A percentile compares a stretch with the other conserved stretches of the same genome.
phyloP scores from a whole-genome alignment of 2,329 filamentous ascomycete species.

The Proliferodiscus dingleyae region DNA sequence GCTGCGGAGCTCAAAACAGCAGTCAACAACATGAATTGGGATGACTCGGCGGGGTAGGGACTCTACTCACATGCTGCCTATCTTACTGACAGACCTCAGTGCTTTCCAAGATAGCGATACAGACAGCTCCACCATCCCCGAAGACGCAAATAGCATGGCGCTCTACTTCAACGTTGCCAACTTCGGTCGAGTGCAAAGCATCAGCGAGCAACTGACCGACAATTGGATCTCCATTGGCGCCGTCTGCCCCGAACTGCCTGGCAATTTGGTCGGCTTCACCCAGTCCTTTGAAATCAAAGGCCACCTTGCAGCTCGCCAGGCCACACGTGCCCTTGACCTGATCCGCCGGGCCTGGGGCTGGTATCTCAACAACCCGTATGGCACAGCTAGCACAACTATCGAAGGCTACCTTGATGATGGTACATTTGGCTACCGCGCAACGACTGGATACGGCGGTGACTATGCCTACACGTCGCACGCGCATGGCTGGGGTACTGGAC shows the following conservation, averaged over 20 bases:
- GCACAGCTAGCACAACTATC: conserved; percentile 53
- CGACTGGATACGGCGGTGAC: conserved; percentile 47
- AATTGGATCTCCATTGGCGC: conserved; percentile 52
- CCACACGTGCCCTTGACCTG: conserved; percentile 49
- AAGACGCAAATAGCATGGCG: conserved; percentile 56
- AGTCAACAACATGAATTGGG: conserved; percentile 21
- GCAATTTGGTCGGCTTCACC: conserved; percentile 55
- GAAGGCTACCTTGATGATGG: conserved; percentile 55
- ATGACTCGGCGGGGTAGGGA: conserved; percentile 20
- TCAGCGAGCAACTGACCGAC: conserved; percentile 23
- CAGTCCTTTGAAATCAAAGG: conserved; percentile 55
- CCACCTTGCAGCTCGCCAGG: conserved; percentile 44
- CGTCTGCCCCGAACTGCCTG: conserved; percentile 49
- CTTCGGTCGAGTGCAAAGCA: conserved; percentile 35
- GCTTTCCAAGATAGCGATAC: conserved; percentile 35
- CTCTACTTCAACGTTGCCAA: conserved; percentile 32
- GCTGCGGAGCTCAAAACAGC: conserved; percentile 19
- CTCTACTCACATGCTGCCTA: background rate
- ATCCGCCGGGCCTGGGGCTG: conserved; percentile 55
- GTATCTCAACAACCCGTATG: conserved; percentile 52
- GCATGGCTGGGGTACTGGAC: conserved; percentile 46
- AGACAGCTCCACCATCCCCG: conserved; percentile 51
- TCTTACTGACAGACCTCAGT: conserved; percentile 18
- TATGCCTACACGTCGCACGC: conserved; percentile 41
- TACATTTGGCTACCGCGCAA: conserved; percentile 50